A percentile compares a stretch with the other conserved stretches of the same genome.
Conservation (phyloP, 2,329 filamentous ascomycete genomes). For the Fusarium foetens region DNA sequence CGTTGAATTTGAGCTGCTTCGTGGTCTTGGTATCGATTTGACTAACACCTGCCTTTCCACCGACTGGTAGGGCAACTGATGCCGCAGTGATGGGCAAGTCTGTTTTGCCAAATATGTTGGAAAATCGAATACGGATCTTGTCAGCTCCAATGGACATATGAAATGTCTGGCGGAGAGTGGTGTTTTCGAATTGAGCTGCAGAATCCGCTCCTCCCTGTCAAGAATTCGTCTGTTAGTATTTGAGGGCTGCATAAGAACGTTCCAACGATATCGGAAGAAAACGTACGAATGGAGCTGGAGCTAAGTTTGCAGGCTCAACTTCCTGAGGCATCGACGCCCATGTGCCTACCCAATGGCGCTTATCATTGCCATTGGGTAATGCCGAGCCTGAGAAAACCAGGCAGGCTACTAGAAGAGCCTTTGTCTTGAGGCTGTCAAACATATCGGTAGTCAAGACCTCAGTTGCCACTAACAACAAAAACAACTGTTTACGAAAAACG, state of each 20-base stretch:
- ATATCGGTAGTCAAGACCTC: not conserved
- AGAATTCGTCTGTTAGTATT: not conserved
- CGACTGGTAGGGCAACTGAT: constrained; percentile 7
- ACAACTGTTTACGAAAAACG: not conserved
- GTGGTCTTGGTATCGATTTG: constrained; percentile 13
- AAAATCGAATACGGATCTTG: constrained; percentile 18
- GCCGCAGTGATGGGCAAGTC: constrained; percentile 18
- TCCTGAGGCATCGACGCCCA: constrained; percentile 33
- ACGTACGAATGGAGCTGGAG: constrained; percentile 29
- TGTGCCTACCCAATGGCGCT: constrained; percentile 27
- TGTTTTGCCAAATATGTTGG: constrained; percentile 30
- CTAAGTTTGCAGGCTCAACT: constrained; percentile 24
- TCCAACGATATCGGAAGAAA: fast-evolving
- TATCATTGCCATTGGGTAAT: not conserved
- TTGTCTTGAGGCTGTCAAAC: not conserved
- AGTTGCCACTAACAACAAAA: fast-evolving
- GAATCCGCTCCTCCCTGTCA: constrained; percentile 14
- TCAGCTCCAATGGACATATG: constrained; percentile 22
- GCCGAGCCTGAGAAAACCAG: constrained; percentile 2
- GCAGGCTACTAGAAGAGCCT: constrained; percentile 7
- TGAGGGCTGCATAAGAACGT: too few species aligned
- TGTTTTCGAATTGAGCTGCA: constrained; percentile 22
- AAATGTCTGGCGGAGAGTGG: constrained; percentile 25
- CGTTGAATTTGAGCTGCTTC: constrained; percentile 12
- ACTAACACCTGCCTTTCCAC: constrained; percentile 16